phyloP scores from a whole-genome alignment of 352 stramenopile genomes.

The Phytophthora pisi region DNA sequence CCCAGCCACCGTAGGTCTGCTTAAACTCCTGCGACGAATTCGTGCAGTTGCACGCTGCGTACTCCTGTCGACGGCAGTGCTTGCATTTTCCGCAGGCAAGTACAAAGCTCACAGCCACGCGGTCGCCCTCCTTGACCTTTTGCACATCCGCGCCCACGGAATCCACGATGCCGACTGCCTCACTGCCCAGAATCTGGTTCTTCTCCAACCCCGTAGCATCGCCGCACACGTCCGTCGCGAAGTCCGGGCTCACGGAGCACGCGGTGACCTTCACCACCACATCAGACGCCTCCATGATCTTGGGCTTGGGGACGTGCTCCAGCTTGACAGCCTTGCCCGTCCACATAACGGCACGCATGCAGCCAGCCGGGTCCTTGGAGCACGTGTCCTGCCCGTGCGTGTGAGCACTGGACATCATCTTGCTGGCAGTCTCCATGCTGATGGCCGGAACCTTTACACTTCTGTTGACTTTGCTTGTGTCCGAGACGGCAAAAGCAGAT shows the following conservation, averaged over 20 bases:
- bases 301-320: constrained; percentile 60
- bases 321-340: constrained; percentile 61
- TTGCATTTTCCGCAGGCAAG: constrained; percentile 74
- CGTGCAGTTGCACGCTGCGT: constrained; percentile 71
- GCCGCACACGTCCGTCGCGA: constrained; percentile 46
- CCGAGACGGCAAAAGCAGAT: constrained; percentile 32
- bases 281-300: constrained; percentile 57
- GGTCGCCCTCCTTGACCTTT: constrained; percentile 65
- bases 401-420: constrained; percentile 35
- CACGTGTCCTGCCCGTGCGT: constrained; percentile 32
- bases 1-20: constrained; percentile 67
- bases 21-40: constrained; percentile 75
- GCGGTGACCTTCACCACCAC: constrained; percentile 71
- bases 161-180: constrained; percentile 70
- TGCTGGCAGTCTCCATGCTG: constrained; percentile 32
- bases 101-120: constrained; percentile 77
- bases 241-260: constrained; percentile 64
- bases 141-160: constrained; percentile 53
- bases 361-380: constrained; percentile 41
- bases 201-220: constrained; percentile 55
- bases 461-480: constrained; percentile 12
- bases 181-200: constrained; percentile 70
- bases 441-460: background rate
- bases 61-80: constrained; percentile 65
- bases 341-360: constrained; percentile 71